Conservation (phyloP, 805 yeast genomes). For the Ogataea methanolica region DNA sequence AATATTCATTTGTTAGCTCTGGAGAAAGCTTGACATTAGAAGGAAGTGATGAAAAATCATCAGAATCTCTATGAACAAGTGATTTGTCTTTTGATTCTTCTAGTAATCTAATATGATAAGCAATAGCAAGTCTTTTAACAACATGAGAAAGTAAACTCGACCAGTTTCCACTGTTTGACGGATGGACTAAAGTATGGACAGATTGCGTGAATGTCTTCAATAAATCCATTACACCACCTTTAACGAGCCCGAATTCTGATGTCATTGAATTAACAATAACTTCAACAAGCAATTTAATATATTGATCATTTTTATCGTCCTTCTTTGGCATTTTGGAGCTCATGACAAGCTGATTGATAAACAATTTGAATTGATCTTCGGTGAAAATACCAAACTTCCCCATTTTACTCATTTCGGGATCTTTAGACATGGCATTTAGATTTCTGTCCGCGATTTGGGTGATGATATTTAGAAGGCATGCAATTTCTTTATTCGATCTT, state of each 20-base stretch:
- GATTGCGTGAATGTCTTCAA: constrained; percentile 59
- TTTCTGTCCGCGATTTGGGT: constrained; percentile 55
- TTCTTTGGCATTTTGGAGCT: constrained; percentile 20
- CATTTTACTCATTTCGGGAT: constrained; percentile 30
- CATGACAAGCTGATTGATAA: constrained; percentile 49
- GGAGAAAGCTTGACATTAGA: constrained; percentile 19
- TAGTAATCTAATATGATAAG: constrained; percentile 54
- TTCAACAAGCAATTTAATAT: constrained; percentile 24
- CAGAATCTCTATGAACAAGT: constrained; percentile 15
- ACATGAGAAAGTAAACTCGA: constrained; percentile 62
- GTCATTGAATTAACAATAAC: constrained; percentile 60
- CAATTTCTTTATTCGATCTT: constrained; percentile 48
- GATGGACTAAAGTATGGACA: constrained; percentile 79
- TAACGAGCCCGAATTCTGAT: constrained; percentile 38
- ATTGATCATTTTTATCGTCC: constrained; percentile 22
- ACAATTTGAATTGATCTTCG: constrained; percentile 52
- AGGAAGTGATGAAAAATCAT: constrained; percentile 24
- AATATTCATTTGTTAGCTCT: constrained; percentile 15
- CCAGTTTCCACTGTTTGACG: constrained; percentile 94
- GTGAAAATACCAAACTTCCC: constrained; percentile 62
- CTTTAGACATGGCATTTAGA: constrained; percentile 30
- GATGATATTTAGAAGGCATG: constrained; percentile 56
- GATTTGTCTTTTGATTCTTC: constrained; percentile 40
- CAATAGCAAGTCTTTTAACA: constrained; percentile 52
- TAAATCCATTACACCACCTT: constrained; percentile 45